These are phyloP conservation scores for Trametes punicea DNA, from an alignment of 768 basidiomycete genomes.

Conservation along the genomic window DNA sequence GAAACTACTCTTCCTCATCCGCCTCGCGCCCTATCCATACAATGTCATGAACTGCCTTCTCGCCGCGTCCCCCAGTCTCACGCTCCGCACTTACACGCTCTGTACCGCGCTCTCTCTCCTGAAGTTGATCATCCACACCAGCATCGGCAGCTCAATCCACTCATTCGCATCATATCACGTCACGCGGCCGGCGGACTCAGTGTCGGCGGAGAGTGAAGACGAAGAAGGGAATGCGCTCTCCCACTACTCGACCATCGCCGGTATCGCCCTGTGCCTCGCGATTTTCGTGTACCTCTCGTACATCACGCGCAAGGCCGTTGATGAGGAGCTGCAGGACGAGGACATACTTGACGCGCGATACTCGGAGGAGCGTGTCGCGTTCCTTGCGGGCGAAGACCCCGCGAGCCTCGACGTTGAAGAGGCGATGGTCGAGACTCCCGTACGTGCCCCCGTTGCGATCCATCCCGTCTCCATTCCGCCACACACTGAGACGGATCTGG, in stretches of 20 bases:
- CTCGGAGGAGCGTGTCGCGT: constrained; percentile 52
- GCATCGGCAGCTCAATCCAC: constrained; percentile 79
- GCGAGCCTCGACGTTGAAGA: constrained; percentile 20
- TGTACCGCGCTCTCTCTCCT: constrained; percentile 82
- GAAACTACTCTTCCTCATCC: constrained; percentile 85
- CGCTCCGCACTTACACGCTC: constrained; percentile 70
- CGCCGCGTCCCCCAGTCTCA: constrained; percentile 81
- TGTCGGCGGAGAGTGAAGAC: constrained; percentile 26
- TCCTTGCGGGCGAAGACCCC: constrained; percentile 39
- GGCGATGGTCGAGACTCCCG: constrained; percentile 19
- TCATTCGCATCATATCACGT: constrained; percentile 72
- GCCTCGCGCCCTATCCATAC: constrained; percentile 88
- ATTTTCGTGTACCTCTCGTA: constrained; percentile 78
- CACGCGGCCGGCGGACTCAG: constrained; percentile 23
- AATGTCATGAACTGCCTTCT: constrained; percentile 96
- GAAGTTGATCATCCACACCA: constrained; percentile 91
- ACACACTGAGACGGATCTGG: constrained; percentile 5
- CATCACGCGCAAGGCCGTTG: constrained; percentile 68
- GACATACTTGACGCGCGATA: constrained; percentile 30
- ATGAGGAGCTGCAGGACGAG: constrained; percentile 51
- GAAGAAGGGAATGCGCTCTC: constrained; percentile 48
- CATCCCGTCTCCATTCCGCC: constrained; percentile 7
- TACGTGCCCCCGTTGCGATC: constrained; percentile 9
- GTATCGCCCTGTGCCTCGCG: constrained; percentile 66
- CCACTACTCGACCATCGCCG: constrained; percentile 62